Conservation (phyloP, 345 rosid genomes). For the Corymbia maculata region DNA sequence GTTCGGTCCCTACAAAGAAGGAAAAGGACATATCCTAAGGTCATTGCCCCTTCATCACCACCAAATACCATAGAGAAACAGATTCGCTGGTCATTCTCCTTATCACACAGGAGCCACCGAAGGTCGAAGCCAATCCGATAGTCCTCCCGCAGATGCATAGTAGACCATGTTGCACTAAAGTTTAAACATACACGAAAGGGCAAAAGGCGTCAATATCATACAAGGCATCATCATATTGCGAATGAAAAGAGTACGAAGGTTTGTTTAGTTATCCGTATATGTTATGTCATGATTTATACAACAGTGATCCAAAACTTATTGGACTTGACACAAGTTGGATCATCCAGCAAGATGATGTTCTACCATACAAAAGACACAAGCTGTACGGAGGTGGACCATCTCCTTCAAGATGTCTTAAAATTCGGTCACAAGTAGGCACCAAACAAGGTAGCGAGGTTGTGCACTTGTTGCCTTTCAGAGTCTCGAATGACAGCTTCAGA, state of each 20-base stretch:
- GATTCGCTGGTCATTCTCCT: background rate
- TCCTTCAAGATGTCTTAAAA: background rate
- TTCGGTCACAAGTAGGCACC: background rate
- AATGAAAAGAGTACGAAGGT: background rate
- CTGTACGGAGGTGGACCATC: background rate
- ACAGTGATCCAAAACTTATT: background rate
- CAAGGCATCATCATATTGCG: background rate
- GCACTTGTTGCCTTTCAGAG: background rate
- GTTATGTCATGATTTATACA: background rate
- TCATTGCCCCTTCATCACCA: background rate
- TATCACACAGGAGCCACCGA: background rate
- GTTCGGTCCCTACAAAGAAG: background rate
- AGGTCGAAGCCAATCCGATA: background rate
- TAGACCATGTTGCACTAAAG: background rate
- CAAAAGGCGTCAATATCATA: background rate
- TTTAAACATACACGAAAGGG: background rate
- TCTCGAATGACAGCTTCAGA: background rate
- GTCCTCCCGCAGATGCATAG: background rate
- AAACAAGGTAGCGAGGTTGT: background rate
- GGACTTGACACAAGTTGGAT: background rate
- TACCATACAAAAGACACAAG: background rate
- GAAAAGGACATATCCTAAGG: background rate
- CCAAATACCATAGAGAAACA: background rate
- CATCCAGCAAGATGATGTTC: background rate
- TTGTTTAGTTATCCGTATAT: background rate